Conservation (phyloP, 2,329 filamentous ascomycete species). For the Bipolaris victoriae region DNA sequence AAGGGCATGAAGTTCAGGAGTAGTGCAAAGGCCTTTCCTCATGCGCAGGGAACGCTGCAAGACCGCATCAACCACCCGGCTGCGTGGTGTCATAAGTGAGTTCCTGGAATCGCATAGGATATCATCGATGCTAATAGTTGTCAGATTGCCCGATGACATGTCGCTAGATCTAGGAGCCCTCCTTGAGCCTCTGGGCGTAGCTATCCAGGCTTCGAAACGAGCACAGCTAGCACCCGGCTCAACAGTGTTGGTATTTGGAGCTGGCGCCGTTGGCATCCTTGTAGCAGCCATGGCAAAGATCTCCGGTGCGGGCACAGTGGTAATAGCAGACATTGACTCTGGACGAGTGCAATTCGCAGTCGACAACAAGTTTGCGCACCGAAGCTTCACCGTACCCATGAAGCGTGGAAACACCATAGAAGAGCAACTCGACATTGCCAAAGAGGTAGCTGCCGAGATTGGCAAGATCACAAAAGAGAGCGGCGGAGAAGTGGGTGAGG, state of each 20-base stretch:
- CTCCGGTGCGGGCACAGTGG: conserved; percentile 60
- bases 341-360: conserved; percentile 63
- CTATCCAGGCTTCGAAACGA: conserved; percentile 64
- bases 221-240: conserved; percentile 56
- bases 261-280: conserved; percentile 66
- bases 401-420: conserved; percentile 58
- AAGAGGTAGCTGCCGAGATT: conserved; percentile 56
- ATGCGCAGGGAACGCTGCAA: conserved; percentile 69
- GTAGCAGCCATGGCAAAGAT: conserved; percentile 63
- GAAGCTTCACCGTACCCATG: conserved; percentile 54
- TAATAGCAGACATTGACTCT: conserved; percentile 67
- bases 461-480: conserved; percentile 46
- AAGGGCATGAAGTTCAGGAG: conserved; percentile 63
- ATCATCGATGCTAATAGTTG: conserved; percentile 7
- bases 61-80: conserved; percentile 67
- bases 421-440: conserved; percentile 58
- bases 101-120: background rate
- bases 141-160: conserved; percentile 58
- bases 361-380: conserved; percentile 56
- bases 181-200: conserved; percentile 66
- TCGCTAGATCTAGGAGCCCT: conserved; percentile 64
- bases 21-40: conserved; percentile 65
- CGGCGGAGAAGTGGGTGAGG: conserved; percentile 55
- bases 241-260: conserved; percentile 64
- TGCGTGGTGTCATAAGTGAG: conserved; percentile 62